Conservation (phyloP, 768 basidiomycete genomes). For the Kwoniella sp. region DNA sequence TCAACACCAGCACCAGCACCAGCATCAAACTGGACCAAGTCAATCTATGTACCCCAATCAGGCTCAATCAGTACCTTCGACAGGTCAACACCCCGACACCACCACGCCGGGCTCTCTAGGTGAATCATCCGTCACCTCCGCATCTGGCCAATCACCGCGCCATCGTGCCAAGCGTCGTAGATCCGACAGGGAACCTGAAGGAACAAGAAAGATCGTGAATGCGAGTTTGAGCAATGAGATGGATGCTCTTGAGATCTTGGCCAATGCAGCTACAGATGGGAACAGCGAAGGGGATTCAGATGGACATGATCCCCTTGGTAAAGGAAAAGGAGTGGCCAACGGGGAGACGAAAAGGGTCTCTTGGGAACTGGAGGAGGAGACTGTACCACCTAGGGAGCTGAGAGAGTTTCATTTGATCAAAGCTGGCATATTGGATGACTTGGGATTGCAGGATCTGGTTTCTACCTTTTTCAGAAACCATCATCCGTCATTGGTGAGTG, state of each 20-base stretch:
- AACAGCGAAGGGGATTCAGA: slow-evolving; percentile 15
- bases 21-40: slow-evolving; percentile 5
- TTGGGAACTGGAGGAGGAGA: slow-evolving; percentile 22
- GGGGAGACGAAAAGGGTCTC: slow-evolving; percentile 12
- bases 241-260: slow-evolving; percentile 52
- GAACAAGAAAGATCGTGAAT: slow-evolving; percentile 45
- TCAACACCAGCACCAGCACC: background rate
- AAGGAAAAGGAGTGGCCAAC: background rate
- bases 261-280: slow-evolving; percentile 45
- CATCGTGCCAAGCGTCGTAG: slow-evolving; percentile 18
- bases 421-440: slow-evolving; percentile 36
- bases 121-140: slow-evolving; percentile 23
- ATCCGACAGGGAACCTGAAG: slow-evolving; percentile 25
- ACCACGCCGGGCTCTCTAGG: slow-evolving; percentile 24
- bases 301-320: background rate
- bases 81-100: slow-evolving; percentile 7
- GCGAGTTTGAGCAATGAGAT: slow-evolving; percentile 52
- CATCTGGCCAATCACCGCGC: slow-evolving; percentile 31
- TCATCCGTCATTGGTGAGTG: slow-evolving; percentile 48
- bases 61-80: slow-evolving; percentile 1
- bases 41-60: background rate
- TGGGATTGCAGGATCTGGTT: slow-evolving; percentile 32
- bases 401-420: slow-evolving; percentile 36
- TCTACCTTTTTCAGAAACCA: slow-evolving; percentile 39
- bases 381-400: slow-evolving; percentile 18